phyloP scores from a whole-genome alignment of 1,284 basidiomycete species.

The Ceratobasidium sp. region DNA sequence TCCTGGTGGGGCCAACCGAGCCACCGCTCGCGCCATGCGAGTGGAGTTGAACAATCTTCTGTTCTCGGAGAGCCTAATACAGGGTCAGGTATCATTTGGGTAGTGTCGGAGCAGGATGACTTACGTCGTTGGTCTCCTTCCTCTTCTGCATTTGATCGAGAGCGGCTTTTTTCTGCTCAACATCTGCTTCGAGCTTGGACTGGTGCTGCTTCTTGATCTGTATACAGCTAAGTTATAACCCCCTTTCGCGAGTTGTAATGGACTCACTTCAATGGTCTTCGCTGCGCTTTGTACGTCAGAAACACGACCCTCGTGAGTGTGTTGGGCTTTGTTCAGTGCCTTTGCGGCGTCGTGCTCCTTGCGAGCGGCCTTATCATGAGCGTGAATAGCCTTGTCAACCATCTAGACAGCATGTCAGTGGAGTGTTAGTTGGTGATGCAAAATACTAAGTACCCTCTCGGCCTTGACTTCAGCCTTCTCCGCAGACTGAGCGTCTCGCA shows the following conservation, averaged over 20 bases:
- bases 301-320: conserved; percentile 30
- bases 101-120: not conserved
- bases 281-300: conserved; percentile 20
- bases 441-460: conserved; percentile 22
- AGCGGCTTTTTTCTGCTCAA: conserved; percentile 37
- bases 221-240: not conserved
- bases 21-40: conserved; percentile 17
- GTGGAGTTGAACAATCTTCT: conserved; percentile 43
- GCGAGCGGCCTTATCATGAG: conserved; percentile 34
- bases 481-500: conserved; percentile 33
- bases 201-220: conserved; percentile 44
- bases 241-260: not conserved
- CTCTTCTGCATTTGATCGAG: conserved; percentile 35
- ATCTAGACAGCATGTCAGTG: conserved; percentile 14
- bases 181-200: conserved; percentile 24
- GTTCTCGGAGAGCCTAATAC: conserved; percentile 40
- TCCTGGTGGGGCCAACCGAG: conserved; percentile 5
- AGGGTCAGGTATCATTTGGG: not conserved
- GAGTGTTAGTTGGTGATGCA: not conserved
- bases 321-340: conserved; percentile 43
- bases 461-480: conserved; percentile 39
- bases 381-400: conserved; percentile 39
- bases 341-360: conserved; percentile 42
- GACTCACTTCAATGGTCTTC: conserved; percentile 36
- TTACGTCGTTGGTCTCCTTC: conserved; percentile 41